Conservation (phyloP, 1,284 basidiomycete genomes). For the Anthracocystis panici-leucophaei region DNA sequence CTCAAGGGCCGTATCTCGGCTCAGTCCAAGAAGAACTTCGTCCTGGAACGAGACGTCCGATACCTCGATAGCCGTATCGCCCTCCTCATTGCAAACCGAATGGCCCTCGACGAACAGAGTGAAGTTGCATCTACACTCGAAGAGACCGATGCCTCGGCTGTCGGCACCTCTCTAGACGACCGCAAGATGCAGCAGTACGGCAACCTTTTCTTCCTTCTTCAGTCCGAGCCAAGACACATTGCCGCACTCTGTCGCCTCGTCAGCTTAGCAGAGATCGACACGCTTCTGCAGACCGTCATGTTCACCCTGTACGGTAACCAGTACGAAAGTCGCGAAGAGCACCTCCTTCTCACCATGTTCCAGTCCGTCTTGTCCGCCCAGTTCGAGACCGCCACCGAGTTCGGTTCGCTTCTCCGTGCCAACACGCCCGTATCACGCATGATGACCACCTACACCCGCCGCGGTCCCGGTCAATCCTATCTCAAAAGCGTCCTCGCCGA, state of each 20-base stretch:
- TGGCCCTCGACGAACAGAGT: slow-evolving; percentile 91
- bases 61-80: slow-evolving; percentile 98
- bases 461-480: slow-evolving; percentile 96
- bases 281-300: slow-evolving; percentile 99
- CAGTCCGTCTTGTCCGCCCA: slow-evolving; percentile 95
- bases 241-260: slow-evolving; percentile 97
- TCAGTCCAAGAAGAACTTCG: slow-evolving; percentile 99
- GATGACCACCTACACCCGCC: slow-evolving; percentile 99
- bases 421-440: slow-evolving; percentile 99
- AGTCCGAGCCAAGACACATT: slow-evolving; percentile 96
- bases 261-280: slow-evolving; percentile 95
- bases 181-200: slow-evolving; percentile 93
- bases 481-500: slow-evolving; percentile 96
- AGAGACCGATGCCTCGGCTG: slow-evolving; percentile 80
- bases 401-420: slow-evolving; percentile 93
- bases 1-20: slow-evolving; percentile 97
- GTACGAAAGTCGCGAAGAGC: slow-evolving; percentile 98
- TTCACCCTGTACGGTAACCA: slow-evolving; percentile 99
- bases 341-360: slow-evolving; percentile 98
- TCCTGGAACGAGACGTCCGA: slow-evolving; percentile 95
- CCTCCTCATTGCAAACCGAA: slow-evolving; percentile 95
- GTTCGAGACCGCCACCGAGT: slow-evolving; percentile 97
- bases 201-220: slow-evolving; percentile 97
- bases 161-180: slow-evolving; percentile 78
- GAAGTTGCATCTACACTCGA: slow-evolving; percentile 75